Conservation (phyloP, 2,329 filamentous ascomycete species). For the Hypoxylon sp. region DNA sequence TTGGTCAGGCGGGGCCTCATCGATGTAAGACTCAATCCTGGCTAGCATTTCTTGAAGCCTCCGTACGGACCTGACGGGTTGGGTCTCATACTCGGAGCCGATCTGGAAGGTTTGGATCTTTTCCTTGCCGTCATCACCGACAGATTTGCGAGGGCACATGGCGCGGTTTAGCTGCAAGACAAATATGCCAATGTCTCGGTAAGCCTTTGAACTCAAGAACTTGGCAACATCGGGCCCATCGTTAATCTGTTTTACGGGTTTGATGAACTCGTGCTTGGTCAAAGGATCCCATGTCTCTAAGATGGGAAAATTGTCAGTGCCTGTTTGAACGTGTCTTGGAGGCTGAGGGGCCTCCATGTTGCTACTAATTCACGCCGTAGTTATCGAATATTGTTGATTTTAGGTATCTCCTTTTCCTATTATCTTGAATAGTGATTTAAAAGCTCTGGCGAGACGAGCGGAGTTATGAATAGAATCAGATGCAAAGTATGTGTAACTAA, state of each 20-base stretch:
- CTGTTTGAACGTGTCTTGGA: slow-evolving; percentile 23
- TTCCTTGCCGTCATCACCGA: slow-evolving; percentile 56
- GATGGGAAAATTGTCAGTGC: slow-evolving; percentile 50
- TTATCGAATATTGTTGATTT: neutral
- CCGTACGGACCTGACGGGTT: slow-evolving; percentile 67
- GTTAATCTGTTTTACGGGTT: slow-evolving; percentile 85
- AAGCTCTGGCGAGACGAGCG: neutral
- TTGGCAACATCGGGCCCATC: slow-evolving; percentile 84
- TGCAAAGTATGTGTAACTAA: slow-evolving; percentile 2
- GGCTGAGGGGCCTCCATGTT: slow-evolving; percentile 35
- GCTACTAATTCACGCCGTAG: neutral
- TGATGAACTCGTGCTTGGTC: slow-evolving; percentile 70
- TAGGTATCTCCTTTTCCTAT: neutral
- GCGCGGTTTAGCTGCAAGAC: slow-evolving; percentile 91
- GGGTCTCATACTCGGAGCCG: slow-evolving; percentile 61
- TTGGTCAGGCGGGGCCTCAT: slow-evolving; percentile 85
- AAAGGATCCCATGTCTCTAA: slow-evolving; percentile 66
- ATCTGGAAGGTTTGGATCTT: slow-evolving; percentile 66
- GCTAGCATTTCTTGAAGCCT: slow-evolving; percentile 77
- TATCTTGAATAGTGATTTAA: neutral
- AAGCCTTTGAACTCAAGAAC: slow-evolving; percentile 86
- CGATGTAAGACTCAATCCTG: slow-evolving; percentile 76
- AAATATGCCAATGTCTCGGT: slow-evolving; percentile 89
- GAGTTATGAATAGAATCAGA: neutral
- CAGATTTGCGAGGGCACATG: slow-evolving; percentile 78